These are phyloP conservation scores for Hemisphaericaspora lyxosophila DNA, from an alignment of 1,139 yeast species.

Conservation along the genomic window DNA sequence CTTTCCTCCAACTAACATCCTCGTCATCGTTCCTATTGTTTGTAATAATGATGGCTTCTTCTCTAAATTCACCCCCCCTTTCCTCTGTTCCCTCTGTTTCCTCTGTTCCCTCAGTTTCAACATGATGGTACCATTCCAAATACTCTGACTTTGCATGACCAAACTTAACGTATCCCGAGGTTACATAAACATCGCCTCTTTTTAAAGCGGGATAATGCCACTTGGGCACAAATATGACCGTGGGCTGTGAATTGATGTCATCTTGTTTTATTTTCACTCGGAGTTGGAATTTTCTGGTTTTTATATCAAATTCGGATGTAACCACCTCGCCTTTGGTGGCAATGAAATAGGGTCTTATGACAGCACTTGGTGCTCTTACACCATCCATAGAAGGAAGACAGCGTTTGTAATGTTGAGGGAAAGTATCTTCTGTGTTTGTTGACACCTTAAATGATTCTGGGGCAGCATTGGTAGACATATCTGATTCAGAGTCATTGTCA, in stretches of 20 bases:
- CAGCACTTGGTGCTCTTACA: conserved; percentile 66
- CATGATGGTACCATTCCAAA: conserved; percentile 68
- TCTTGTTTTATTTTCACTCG: conserved; percentile 26
- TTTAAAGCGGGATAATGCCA: conserved; percentile 60
- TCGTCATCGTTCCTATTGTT: conserved; percentile 32
- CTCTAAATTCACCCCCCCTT: conserved; percentile 3
- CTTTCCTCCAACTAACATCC: conserved; percentile 22
- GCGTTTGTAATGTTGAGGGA: conserved; percentile 12
- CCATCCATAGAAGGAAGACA: conserved; percentile 57
- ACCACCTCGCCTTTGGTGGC: conserved; percentile 56
- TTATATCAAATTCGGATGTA: conserved; percentile 56
- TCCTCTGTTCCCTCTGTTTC: not conserved
- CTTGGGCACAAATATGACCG: conserved; percentile 66
- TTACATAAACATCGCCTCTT: conserved; percentile 43
- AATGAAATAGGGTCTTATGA: conserved; percentile 69
- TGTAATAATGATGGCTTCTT: conserved; percentile 38
- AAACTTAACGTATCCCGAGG: conserved; percentile 57
- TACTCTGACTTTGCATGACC: conserved; percentile 53
- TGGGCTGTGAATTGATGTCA: conserved; percentile 31
- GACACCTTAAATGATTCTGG: not conserved
- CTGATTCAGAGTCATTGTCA: not conserved
- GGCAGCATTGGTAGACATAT: not conserved
- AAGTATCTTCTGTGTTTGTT: conserved; percentile 15
- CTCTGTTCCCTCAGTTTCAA: conserved; percentile 5
- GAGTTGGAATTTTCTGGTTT: conserved; percentile 45